These are phyloP conservation scores for Hericium erinaceus DNA, from an alignment of 768 basidiomycete species.

Conservation along the genomic window DNA sequence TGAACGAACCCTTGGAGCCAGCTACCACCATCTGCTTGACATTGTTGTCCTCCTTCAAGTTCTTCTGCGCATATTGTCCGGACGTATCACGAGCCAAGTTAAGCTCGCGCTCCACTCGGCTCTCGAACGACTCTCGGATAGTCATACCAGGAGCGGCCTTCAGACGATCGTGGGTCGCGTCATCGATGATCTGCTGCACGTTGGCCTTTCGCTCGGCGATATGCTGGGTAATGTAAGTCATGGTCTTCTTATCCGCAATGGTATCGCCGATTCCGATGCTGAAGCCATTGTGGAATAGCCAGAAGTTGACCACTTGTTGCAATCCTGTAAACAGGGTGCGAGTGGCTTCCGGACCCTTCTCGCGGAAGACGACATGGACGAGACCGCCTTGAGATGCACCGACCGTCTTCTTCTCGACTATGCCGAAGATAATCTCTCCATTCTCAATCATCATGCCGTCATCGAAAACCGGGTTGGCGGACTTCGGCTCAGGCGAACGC, in stretches of 20 bases:
- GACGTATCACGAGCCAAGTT: slow-evolving; percentile 93
- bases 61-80: slow-evolving; percentile 94
- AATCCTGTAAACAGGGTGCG: slow-evolving; percentile 86
- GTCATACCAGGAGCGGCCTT: slow-evolving; percentile 97
- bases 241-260: slow-evolving; percentile 84
- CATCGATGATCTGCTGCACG: slow-evolving; percentile 71
- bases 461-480: slow-evolving; percentile 76
- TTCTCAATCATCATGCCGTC: slow-evolving; percentile 96
- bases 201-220: slow-evolving; percentile 75
- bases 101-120: slow-evolving; percentile 79
- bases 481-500: slow-evolving; percentile 71
- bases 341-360: slow-evolving; percentile 91
- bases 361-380: slow-evolving; percentile 93
- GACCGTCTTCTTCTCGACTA: slow-evolving; percentile 98
- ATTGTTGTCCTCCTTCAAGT: slow-evolving; percentile 97
- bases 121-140: slow-evolving; percentile 97
- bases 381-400: slow-evolving; percentile 92
- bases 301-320: slow-evolving; percentile 94
- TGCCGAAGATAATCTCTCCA: slow-evolving; percentile 90
- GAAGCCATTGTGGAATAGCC: slow-evolving; percentile 98
- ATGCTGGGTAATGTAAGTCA: slow-evolving; percentile 76
- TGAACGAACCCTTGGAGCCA: slow-evolving; percentile 97
- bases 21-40: slow-evolving; percentile 99
- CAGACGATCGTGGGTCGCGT: slow-evolving; percentile 78
- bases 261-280: slow-evolving; percentile 99